Evolutionary conservation across 768 basidiomycete genomes (phyloP).

Genomic region (Pholiota conissans): DNA sequence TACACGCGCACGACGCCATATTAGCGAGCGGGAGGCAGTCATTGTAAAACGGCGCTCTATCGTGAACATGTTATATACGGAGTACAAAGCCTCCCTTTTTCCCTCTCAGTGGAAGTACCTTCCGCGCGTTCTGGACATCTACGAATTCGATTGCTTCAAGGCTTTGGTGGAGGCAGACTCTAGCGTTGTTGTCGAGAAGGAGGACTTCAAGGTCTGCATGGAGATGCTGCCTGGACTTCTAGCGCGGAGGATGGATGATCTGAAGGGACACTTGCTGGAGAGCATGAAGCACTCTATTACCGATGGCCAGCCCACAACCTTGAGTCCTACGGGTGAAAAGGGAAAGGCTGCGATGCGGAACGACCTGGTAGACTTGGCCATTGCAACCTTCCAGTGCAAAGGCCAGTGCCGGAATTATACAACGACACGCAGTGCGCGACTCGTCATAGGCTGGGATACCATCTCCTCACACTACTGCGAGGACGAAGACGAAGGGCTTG

Average conservation of each 20-base stretch:
- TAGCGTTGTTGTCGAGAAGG: background rate
- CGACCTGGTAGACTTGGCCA: background rate
- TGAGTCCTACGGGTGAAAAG: too few species aligned
- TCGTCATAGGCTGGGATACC: background rate
- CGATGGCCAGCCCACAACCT: background rate
- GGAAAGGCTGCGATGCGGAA: too few species aligned
- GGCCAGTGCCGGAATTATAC: background rate
- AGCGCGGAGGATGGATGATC: background rate
- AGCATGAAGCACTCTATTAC: background rate
- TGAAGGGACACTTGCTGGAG: background rate
- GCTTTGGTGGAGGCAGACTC: background rate
- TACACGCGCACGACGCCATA: background rate
- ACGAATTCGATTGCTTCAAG: conserved; percentile 5
- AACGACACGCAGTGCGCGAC: background rate
- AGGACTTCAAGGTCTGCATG: conserved; percentile 3
- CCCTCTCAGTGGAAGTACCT: conserved; percentile 24
- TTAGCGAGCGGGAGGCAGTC: too few species aligned
- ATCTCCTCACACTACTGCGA: background rate
- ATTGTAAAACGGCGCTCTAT: background rate
- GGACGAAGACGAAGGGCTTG: background rate
- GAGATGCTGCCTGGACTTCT: conserved; percentile 3
- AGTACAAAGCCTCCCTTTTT: conserved; percentile 16
- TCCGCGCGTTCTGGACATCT: conserved; percentile 20
- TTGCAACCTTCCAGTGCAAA: background rate
- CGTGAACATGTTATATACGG: conserved; percentile 15